A percentile compares a stretch with the other conserved stretches of the same genome.
These are phyloP conservation scores for Prototheca stagnorum DNA, from an alignment of 163 green algal genomes.

Conservation along the genomic window DNA sequence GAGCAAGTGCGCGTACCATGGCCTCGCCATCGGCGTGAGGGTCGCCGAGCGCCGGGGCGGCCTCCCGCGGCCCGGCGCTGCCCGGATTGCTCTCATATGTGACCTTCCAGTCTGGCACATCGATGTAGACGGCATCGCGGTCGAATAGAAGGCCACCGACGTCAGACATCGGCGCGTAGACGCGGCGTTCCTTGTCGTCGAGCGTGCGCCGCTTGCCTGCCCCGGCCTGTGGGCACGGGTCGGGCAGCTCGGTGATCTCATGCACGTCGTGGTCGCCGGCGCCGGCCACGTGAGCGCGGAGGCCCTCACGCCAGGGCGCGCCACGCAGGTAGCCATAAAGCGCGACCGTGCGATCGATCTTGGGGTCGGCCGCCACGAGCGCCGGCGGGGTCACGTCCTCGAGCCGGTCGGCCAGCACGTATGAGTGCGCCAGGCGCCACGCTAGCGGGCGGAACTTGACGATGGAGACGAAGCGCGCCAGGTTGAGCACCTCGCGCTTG, in stretches of 20 bases:
- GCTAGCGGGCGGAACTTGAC: conserved; percentile 81
- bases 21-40: conserved; percentile 64
- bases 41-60: neutral
- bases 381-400: conserved; percentile 82
- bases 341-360: conserved; percentile 66
- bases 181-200: conserved; percentile 58
- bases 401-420: conserved; percentile 75
- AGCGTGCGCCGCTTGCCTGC: conserved; percentile 50
- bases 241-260: conserved; percentile 63
- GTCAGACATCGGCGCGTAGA: conserved; percentile 92
- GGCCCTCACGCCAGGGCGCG: conserved; percentile 48
- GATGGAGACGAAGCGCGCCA: conserved; percentile 76
- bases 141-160: conserved; percentile 90
- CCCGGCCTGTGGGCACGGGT: conserved; percentile 86
- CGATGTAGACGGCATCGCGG: conserved; percentile 94
- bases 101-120: conserved; percentile 92
- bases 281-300: conserved; percentile 68
- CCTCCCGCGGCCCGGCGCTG: conserved; percentile 7
- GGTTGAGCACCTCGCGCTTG: conserved; percentile 82
- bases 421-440: conserved; percentile 78
- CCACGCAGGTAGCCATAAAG: conserved; percentile 90
- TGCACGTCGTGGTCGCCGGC: conserved; percentile 72
- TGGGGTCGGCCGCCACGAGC: conserved; percentile 43
- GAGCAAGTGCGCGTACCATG: conserved; percentile 54
- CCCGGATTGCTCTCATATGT: no score